phyloP scores from a whole-genome alignment of 2,329 filamentous ascomycete species.

The Clarireedia homoeocarpa region DNA sequence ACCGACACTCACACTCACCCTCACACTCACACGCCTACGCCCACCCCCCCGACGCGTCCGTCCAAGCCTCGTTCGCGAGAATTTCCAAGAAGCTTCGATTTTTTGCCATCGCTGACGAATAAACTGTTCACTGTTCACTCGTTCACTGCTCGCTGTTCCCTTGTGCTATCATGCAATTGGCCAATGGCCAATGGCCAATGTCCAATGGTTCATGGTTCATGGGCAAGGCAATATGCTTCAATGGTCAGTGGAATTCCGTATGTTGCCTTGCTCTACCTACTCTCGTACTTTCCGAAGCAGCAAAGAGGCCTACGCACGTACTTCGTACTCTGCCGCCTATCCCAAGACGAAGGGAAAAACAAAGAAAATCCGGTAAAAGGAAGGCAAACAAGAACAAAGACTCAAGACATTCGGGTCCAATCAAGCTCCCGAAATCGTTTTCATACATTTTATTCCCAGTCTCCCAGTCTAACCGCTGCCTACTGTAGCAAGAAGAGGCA shows the following conservation, averaged over 20 bases:
- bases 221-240: too few species aligned
- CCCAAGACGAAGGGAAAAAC: neutral
- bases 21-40: too few species aligned
- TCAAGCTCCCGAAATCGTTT: neutral
- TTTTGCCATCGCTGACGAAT: slow-evolving; percentile 2
- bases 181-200: neutral
- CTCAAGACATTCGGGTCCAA: neutral
- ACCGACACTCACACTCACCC: too few species aligned
- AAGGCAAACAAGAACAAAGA: slow-evolving; percentile 1
- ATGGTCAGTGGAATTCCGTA: too few species aligned
- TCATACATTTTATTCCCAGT: neutral
- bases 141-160: too few species aligned
- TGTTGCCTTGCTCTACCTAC: neutral
- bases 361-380: neutral
- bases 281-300: neutral
- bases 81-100: neutral
- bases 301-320: neutral
- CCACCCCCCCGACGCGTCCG: too few species aligned
- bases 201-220: too few species aligned
- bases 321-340: neutral
- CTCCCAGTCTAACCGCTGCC: slow-evolving; percentile 1
- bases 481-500: neutral
- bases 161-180: neutral
- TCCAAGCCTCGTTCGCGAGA: neutral
- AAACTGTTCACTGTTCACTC: neutral